phyloP scores from a whole-genome alignment of 2,329 filamentous ascomycete species.

The Diaporthe vaccinii region DNA sequence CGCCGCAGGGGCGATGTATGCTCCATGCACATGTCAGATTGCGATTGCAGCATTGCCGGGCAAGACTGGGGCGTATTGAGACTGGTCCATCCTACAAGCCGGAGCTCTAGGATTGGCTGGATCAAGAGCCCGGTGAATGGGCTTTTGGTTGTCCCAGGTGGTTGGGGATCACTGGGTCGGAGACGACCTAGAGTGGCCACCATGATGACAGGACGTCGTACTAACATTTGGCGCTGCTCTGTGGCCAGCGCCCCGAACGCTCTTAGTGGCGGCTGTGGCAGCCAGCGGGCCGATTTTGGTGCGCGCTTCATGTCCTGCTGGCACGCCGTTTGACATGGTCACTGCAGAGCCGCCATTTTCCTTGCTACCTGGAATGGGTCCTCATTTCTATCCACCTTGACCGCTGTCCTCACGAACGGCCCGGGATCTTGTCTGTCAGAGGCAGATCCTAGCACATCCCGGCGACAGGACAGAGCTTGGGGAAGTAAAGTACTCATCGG shows the following conservation, averaged over 20 bases:
- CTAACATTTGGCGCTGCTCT: background rate
- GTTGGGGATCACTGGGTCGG: too few relatives aligned
- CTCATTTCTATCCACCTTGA: background rate
- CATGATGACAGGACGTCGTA: constrained; percentile 21
- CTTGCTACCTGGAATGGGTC: background rate
- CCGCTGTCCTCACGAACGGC: background rate
- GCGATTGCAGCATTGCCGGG: background rate
- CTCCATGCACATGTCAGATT: constrained; percentile 4
- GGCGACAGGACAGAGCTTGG: background rate
- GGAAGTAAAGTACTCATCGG: too few relatives aligned
- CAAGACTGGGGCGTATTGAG: background rate
- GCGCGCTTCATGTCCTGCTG: background rate
- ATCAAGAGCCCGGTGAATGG: background rate
- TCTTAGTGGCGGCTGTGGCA: constrained; percentile 14
- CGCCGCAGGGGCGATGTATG: too few relatives aligned
- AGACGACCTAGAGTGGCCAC: background rate
- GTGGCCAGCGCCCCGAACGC: background rate
- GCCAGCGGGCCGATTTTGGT: constrained; percentile 25
- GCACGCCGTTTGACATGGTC: background rate
- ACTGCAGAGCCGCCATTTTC: background rate
- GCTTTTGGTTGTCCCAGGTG: too few relatives aligned
- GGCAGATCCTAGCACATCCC: background rate
- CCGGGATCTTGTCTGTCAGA: background rate
- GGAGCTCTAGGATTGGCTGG: background rate
- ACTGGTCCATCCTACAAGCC: background rate